These are phyloP conservation scores for Tulasnella sp. DNA, from an alignment of 768 basidiomycete genomes.

Conservation along the genomic window DNA sequence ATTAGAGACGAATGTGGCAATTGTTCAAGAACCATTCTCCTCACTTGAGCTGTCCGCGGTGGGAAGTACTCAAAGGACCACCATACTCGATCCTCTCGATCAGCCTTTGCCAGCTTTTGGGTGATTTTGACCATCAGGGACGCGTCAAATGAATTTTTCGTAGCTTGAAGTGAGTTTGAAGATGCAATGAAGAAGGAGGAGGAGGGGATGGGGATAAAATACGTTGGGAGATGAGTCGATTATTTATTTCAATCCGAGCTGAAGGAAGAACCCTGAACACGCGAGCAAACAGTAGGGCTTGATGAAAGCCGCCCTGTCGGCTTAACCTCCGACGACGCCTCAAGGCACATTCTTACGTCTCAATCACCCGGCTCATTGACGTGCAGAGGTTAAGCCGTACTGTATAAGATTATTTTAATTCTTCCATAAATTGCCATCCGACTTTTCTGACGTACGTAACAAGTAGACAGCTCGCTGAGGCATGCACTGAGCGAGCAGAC, in stretches of 20 bases:
- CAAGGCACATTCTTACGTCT: too few species aligned
- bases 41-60: slow-evolving; percentile 84
- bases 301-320: too few species aligned
- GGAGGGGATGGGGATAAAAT: background rate
- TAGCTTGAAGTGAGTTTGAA: background rate
- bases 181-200: background rate
- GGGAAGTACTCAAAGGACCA: slow-evolving; percentile 99
- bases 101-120: slow-evolving; percentile 79
- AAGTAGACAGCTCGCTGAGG: too few species aligned
- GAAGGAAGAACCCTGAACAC: too few species aligned
- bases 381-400: too few species aligned
- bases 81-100: slow-evolving; percentile 79
- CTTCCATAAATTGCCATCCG: too few species aligned
- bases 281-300: too few species aligned
- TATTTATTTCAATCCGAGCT: background rate
- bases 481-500: too few species aligned
- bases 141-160: background rate
- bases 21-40: slow-evolving; percentile 4
- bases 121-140: slow-evolving; percentile 63
- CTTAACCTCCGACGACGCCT: too few species aligned
- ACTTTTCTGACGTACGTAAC: too few species aligned
- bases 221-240: background rate
- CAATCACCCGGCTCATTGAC: too few species aligned
- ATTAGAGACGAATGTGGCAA: background rate
- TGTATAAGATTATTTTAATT: too few species aligned